These are phyloP conservation scores for Alternaria brassicicola DNA, from an alignment of 2,329 filamentous ascomycete species.

Conservation along the genomic window DNA sequence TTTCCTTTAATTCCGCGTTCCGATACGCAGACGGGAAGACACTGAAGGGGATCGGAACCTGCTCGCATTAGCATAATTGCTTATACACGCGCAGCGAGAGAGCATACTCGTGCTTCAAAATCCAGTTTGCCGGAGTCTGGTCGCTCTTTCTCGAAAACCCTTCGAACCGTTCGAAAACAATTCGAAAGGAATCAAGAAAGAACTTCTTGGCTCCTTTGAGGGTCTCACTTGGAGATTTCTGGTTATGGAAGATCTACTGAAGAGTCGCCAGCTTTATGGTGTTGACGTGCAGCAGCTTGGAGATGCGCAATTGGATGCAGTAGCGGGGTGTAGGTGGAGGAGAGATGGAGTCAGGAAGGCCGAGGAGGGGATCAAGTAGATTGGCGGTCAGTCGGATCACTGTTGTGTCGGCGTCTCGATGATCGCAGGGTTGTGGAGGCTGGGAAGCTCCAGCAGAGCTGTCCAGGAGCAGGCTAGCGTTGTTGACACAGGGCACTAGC, in stretches of 20 bases:
- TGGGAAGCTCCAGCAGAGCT: constrained; percentile 31
- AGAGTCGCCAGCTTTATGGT: constrained; percentile 42
- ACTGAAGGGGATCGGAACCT: constrained; percentile 89
- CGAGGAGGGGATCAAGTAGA: constrained; percentile 45
- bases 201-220: constrained; percentile 54
- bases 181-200: constrained; percentile 72
- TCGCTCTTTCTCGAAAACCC: constrained; percentile 74
- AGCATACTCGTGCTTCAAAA: constrained; percentile 95
- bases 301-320: constrained; percentile 48
- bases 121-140: constrained; percentile 94
- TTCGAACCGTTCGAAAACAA: constrained; percentile 59
- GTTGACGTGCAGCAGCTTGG: constrained; percentile 37
- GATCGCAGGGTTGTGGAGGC: constrained; percentile 24
- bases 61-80: constrained; percentile 22
- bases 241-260: constrained; percentile 24
- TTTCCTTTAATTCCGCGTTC: constrained; percentile 61
- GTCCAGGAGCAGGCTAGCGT: constrained; percentile 27
- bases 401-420: constrained; percentile 37
- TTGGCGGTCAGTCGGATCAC: constrained; percentile 37
- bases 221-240: constrained; percentile 36
- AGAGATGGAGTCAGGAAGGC: constrained; percentile 41
- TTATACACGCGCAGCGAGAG: neutral
- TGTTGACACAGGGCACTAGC: constrained; percentile 32
- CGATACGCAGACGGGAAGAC: constrained; percentile 99
- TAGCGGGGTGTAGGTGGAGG: constrained; percentile 46